Evolutionary conservation across 805 yeast genomes (phyloP), one percentile per base, ranked within the genome.

Genomic region (Saccharomyces eubayanus): DNA sequence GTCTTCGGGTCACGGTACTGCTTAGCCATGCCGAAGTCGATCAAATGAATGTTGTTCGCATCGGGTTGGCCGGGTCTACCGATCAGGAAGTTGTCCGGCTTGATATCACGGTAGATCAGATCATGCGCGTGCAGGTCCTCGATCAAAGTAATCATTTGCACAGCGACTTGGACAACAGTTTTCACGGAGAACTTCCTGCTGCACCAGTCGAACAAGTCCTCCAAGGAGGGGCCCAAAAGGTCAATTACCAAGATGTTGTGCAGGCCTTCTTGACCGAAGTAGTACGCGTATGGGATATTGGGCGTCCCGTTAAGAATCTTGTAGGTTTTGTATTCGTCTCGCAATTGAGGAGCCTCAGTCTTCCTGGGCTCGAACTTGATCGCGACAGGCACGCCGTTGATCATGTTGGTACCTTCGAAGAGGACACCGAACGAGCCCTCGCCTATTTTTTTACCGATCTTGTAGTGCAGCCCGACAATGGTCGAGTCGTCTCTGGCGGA

Each of bases 1-100:
- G 98, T 86, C 71, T 89, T 87, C 51, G 98, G 97, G 74, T 94
- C 99, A 68, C 98, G 83, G 72, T 91, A 94, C 67, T 89, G 95
- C 72, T 94, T 94, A 30, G 98, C 98, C 98, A 94, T 94, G 59
- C 99, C 99, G 69, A 94, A 94, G 73, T 94, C 99, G 53, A 94
- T 96, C 58, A 94, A 78, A 72, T 89, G 90, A 50, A 94, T 87
- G 55, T 80, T 78, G 68, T 91, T 90, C 54, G 91, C 96, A 62
- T 88, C 87, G 14, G 88, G 82, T 46, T 89, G 79, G 47, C 85
- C 87, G 14, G 94, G 95, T 65, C 90, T 82, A 20, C 98, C 98
- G 64, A 94, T 89, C 60, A 94, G 77, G 63, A 94, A 94, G 74
- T 94, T 94, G 70, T 94, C 99, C 0, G 99, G 99, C 71, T 94